Conservation (phyloP, 768 basidiomycete species). For the Stropharia rugosoannulata region DNA sequence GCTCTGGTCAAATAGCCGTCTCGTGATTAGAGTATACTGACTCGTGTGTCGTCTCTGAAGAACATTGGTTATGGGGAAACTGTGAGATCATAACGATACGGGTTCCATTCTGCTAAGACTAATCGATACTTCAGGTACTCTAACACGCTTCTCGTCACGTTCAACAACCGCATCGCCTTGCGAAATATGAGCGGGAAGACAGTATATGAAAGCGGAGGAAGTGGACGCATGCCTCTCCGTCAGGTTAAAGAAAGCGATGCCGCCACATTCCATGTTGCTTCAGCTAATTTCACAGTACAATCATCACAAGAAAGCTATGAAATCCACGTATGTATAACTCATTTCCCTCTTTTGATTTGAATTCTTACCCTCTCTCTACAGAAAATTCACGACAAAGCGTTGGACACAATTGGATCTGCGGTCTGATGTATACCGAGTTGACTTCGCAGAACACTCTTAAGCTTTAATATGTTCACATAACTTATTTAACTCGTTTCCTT, state of each 20-base stretch:
- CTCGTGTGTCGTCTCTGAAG: background rate
- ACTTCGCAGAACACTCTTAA: no score
- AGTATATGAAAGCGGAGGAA: background rate
- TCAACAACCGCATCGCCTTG: conserved; percentile 8
- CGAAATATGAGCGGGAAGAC: background rate
- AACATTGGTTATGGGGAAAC: conserved; percentile 6
- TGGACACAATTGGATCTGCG: no score
- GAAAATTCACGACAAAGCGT: no score
- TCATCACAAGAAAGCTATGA: background rate
- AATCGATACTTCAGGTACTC: background rate
- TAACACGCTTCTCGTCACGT: conserved; percentile 5
- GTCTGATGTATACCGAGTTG: no score
- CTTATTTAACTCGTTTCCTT: no score
- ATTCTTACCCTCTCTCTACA: no score
- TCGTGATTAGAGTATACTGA: background rate
- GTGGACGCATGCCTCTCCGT: background rate
- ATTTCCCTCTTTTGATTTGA: no score
- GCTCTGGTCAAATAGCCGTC: background rate
- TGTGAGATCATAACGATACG: background rate
- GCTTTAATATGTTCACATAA: no score
- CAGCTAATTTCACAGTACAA: background rate
- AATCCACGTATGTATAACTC: background rate
- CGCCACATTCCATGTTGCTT: background rate
- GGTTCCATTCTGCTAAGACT: background rate
- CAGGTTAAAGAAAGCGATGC: background rate